phyloP scores from a whole-genome alignment of 2,329 filamentous ascomycete genomes.

The Emmonsia crescens region DNA sequence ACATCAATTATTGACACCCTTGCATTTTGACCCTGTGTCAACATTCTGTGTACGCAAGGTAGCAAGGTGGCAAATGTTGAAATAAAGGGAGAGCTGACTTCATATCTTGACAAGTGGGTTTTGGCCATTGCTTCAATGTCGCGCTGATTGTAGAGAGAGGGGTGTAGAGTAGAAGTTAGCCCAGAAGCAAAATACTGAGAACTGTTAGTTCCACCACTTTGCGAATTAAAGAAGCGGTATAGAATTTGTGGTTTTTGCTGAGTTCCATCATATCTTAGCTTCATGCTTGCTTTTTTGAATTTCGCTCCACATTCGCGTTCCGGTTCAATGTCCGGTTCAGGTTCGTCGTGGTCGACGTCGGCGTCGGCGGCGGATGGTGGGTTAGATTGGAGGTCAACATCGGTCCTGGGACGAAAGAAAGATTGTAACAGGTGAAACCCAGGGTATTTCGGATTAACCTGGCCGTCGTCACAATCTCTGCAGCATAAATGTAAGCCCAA shows the following conservation, averaged over 20 bases:
- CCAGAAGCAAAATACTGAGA: conserved; percentile 16
- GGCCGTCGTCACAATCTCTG: too few relatives aligned
- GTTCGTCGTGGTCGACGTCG: neutral
- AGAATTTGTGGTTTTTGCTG: conserved; percentile 19
- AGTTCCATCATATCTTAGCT: neutral
- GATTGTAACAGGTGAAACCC: neutral
- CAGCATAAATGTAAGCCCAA: neutral
- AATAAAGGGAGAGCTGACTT: conserved; percentile 23
- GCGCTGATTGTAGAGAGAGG: conserved; percentile 7
- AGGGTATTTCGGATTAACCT: neutral
- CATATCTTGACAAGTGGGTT: conserved; percentile 18
- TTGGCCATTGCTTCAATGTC: conserved; percentile 17
- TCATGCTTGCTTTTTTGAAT: neutral
- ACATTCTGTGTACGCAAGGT: conserved; percentile 23
- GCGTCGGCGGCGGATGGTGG: neutral
- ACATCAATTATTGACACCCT: conserved; percentile 24
- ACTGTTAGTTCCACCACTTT: conserved; percentile 24
- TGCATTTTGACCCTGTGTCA: conserved; percentile 17
- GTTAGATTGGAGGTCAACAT: neutral
- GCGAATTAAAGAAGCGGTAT: conserved; percentile 24
- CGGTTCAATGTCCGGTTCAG: neutral
- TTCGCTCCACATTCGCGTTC: neutral
- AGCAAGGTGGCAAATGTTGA: conserved; percentile 21
- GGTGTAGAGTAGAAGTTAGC: conserved; percentile 7
- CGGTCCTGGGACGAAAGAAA: neutral